Base-by-base conservation (phyloP, 2,329 filamentous ascomycete species). In the Botrytis fragariae region DNA sequence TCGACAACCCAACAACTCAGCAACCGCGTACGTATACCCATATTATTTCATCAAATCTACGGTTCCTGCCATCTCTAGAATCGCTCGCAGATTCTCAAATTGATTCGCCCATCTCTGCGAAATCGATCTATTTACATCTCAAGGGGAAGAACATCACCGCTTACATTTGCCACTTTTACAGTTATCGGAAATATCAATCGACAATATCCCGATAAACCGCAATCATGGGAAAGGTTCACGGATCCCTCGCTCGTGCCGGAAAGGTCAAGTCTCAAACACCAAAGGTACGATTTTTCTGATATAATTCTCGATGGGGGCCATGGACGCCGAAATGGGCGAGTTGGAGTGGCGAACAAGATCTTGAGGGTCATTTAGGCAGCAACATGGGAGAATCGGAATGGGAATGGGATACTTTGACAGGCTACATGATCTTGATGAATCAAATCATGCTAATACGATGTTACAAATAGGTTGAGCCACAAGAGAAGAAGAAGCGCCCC, bases 191-290 rank as follows among this genome's bases (percentile, higher is more conserved):
- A 76, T 75, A 74, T 71, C 69, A 42, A 74, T 69, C 70, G 74
- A 73, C 71, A 75, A 57, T 63, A 73, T 74, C 60, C 77, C 78
- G 79, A 81, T 81, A 81, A 81, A 81, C 77, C 79, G 80, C 87
- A 86, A 92, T 85, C 86, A 95, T 95, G 93, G 93, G 93, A 88
- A 95, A 95, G 88, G 93, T 95, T 86, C 93, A 95, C 92, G 93
- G 93, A 85, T 96, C 93, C 84, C 92, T 96, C 86, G 93, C 93
- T 85, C 93, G 93, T 94, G 93, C 93, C 87, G 94, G 94, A 88
- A 97, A 97, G 90, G 94, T 97, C 91, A 97, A 97, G 92, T 95
- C 93, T 87, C 93, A 95, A 87, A 95, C 93, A 81, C 93, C 93
- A 83, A 95, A 95, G 91, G 92, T 94, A 89, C 85, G 89, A 78